Percentiles rank a stretch among this genome's conserved stretches.
phyloP scores from a whole-genome alignment of 371 early-diverging fungal species.

The Mortierella sp. region DNA sequence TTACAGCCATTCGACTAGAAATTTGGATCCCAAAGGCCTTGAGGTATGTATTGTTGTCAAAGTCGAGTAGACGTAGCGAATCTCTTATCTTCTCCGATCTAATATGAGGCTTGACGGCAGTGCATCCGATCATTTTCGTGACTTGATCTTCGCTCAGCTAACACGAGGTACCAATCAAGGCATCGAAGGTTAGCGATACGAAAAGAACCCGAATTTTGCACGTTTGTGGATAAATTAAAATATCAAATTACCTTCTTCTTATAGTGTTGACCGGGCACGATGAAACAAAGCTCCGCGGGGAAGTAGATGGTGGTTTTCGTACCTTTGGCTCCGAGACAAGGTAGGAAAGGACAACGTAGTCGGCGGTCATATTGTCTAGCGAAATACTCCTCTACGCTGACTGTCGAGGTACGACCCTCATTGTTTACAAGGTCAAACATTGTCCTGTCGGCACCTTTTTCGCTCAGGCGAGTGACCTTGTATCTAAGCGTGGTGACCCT shows the following conservation, averaged over 20 bases:
- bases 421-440: constrained; percentile 60
- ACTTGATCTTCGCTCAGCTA: constrained; percentile 77
- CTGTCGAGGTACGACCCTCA: constrained; percentile 29
- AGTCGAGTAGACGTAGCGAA: constrained; percentile 34
- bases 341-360: constrained; percentile 76
- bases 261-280: constrained; percentile 76
- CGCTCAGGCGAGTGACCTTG: constrained; percentile 65
- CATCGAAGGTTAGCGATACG: not conserved
- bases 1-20: constrained; percentile 60
- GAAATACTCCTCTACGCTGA: constrained; percentile 76
- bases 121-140: constrained; percentile 79
- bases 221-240: not conserved
- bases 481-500: constrained; percentile 57
- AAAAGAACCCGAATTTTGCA: too few species aligned
- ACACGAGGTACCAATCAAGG: not conserved
- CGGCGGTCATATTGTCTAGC: constrained; percentile 61
- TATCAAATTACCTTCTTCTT: constrained; percentile 59
- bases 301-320: constrained; percentile 58
- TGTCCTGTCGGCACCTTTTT: constrained; percentile 64
- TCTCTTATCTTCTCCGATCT: constrained; percentile 53
- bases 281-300: constrained; percentile 82
- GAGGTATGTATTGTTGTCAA: constrained; percentile 52
- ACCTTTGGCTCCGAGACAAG: constrained; percentile 72
- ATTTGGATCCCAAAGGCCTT: constrained; percentile 59
- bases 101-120: constrained; percentile 65